A percentile compares a stretch with the other conserved stretches of the same genome.
Evolutionary conservation across 2,329 filamentous ascomycete species (phyloP).

Genomic region (Ascosphaera pollenicola): DNA sequence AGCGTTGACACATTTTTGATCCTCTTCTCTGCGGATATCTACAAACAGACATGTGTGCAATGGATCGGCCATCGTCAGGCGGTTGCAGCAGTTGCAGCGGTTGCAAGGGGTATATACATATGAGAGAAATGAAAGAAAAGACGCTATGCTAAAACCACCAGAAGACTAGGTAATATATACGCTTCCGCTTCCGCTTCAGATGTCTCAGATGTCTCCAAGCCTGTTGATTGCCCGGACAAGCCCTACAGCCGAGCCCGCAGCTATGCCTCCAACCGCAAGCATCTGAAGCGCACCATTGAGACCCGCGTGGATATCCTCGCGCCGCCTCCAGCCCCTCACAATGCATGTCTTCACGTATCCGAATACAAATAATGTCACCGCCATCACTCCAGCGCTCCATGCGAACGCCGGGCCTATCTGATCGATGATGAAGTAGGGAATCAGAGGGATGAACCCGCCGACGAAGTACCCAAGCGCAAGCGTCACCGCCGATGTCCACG

Average conservation of each 20-base stretch:
- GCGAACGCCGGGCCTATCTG: conserved; percentile 28
- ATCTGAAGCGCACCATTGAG: conserved; percentile 41
- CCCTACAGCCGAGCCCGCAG: conserved; percentile 42
- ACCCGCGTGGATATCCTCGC: conserved; percentile 28
- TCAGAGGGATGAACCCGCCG: conserved; percentile 46
- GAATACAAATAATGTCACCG: conserved; percentile 18
- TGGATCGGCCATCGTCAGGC: no score
- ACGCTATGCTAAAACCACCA: no score
- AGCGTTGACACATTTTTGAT: no score
- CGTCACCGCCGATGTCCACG: conserved; percentile 35
- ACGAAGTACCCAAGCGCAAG: conserved; percentile 49
- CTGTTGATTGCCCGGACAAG: conserved; percentile 36
- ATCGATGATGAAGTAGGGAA: conserved; percentile 42
- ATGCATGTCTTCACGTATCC: conserved; percentile 24
- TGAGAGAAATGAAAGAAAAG: no score
- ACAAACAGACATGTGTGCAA: no score
- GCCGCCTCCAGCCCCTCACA: conserved; percentile 22
- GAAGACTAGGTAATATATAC: no score
- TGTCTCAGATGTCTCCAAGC: conserved; percentile 2
- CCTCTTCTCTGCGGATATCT: no score
- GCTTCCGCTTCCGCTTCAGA: no score
- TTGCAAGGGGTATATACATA: no score
- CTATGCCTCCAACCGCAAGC: conserved; percentile 39
- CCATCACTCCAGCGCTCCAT: conserved; percentile 21
- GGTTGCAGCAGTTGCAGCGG: no score